phyloP scores from a whole-genome alignment of 1,284 basidiomycete genomes.

The Ganoderma lingzhi region DNA sequence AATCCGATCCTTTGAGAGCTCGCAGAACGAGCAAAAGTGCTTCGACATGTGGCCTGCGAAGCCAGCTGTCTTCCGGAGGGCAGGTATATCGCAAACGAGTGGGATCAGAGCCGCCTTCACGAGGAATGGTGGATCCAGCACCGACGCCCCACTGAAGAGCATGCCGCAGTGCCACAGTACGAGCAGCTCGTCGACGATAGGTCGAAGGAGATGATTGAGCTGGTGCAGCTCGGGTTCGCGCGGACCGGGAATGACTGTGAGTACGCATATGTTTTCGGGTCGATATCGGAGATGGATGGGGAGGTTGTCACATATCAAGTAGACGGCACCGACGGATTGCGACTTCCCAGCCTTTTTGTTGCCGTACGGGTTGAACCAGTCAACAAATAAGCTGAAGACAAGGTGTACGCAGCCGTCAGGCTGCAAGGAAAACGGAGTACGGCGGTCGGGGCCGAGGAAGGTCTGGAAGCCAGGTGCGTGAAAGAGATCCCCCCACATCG shows the following conservation, averaged over 20 bases:
- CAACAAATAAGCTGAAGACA: conserved; percentile 24
- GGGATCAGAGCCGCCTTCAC: conserved; percentile 20
- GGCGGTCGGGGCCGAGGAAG: too few species aligned
- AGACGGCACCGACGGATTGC: conserved; percentile 21
- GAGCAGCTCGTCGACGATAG: conserved; percentile 32
- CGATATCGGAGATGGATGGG: conserved; percentile 29
- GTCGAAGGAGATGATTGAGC: conserved; percentile 31
- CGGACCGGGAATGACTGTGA: conserved; percentile 12
- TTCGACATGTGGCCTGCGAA: conserved; percentile 18
- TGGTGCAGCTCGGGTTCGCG: conserved; percentile 20
- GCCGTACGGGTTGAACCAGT: conserved; percentile 28
- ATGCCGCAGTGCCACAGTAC: conserved; percentile 29
- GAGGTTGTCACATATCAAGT: conserved; percentile 21
- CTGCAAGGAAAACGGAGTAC: too few species aligned
- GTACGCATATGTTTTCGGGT: conserved; percentile 32
- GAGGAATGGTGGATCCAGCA: conserved; percentile 6
- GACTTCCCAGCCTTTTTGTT: conserved; percentile 30
- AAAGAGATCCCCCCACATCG: neutral
- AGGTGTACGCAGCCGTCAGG: conserved; percentile 3
- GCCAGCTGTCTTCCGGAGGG: conserved; percentile 24
- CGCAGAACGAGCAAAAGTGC: conserved; percentile 32
- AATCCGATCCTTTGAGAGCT: neutral
- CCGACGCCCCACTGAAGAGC: conserved; percentile 10
- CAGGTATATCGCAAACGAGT: conserved; percentile 21
- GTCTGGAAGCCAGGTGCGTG: neutral